phyloP scores from a whole-genome alignment of 2,329 filamentous ascomycete genomes.

The Ophiocordyceps camponoti-saundersi region DNA sequence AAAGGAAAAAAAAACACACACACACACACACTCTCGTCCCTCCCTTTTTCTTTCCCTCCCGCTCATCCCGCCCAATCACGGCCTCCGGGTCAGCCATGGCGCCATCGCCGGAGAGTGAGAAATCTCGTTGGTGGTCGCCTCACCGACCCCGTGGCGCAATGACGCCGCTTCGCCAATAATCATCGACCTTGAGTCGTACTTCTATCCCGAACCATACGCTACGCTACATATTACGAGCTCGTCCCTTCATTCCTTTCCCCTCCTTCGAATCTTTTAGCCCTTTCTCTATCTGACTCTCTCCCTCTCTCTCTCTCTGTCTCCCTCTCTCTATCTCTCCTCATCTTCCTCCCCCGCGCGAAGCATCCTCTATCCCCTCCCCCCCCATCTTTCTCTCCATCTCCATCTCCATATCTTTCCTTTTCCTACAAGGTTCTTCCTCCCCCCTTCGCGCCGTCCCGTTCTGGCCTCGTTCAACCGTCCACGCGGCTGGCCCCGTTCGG shows the following conservation, averaged over 20 bases:
- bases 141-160: not conserved
- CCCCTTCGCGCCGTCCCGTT: not conserved
- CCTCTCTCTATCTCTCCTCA: not conserved
- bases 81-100: not conserved
- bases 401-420: too few relatives aligned
- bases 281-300: not conserved
- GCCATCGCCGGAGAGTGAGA: not conserved
- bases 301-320: not conserved
- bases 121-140: not conserved
- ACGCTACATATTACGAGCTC: not conserved
- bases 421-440: too few relatives aligned
- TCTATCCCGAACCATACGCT: too few relatives aligned
- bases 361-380: too few relatives aligned
- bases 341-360: too few relatives aligned
- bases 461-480: not conserved
- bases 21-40: too few relatives aligned
- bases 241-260: not conserved
- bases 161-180: not conserved
- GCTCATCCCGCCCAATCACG: slow-evolving; percentile 1
- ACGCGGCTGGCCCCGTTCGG: not conserved
- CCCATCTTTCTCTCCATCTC: too few relatives aligned
- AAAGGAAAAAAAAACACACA: too few relatives aligned
- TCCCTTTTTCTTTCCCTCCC: not conserved
- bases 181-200: not conserved
- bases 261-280: not conserved